Evolutionary conservation across 1,284 basidiomycete genomes (phyloP).

Genomic region (Stygiomarasmius scandens): DNA sequence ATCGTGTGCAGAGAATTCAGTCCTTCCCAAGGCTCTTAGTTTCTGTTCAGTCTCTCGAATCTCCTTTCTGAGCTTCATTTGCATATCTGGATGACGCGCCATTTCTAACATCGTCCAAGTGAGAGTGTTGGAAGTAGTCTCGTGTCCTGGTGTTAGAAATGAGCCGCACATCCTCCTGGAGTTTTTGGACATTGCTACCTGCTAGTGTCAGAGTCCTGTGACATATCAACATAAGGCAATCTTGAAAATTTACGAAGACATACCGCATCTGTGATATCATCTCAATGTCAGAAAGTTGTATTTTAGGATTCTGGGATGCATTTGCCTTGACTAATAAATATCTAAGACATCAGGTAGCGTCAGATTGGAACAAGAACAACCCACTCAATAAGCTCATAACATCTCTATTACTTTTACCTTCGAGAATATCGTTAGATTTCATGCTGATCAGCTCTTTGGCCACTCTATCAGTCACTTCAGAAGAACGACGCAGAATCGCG

Average conservation of each 20-base stretch:
- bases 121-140: conserved; percentile 30
- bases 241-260: conserved; percentile 12
- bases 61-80: conserved; percentile 20
- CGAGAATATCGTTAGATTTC: conserved; percentile 8
- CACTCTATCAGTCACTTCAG: conserved; percentile 1
- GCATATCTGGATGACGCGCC: conserved; percentile 18
- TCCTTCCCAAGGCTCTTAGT: conserved; percentile 7
- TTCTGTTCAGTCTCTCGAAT: conserved; percentile 11
- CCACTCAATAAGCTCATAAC: conserved; percentile 14
- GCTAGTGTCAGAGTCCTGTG: conserved; percentile 38
- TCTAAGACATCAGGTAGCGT: background rate
- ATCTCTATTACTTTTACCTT: conserved; percentile 14
- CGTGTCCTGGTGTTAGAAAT: background rate
- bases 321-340: conserved; percentile 52
- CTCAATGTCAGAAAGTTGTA: conserved; percentile 51
- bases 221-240: background rate
- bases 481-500: background rate
- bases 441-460: conserved; percentile 9
- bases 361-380: background rate
- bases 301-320: conserved; percentile 43
- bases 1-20: conserved; percentile 19
- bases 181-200: conserved; percentile 36
- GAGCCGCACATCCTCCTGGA: background rate
- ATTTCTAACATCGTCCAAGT: conserved; percentile 47
- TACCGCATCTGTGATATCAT: conserved; percentile 58